phyloP scores from a whole-genome alignment of 345 rosid species.

The Lepidium sativum region DNA sequence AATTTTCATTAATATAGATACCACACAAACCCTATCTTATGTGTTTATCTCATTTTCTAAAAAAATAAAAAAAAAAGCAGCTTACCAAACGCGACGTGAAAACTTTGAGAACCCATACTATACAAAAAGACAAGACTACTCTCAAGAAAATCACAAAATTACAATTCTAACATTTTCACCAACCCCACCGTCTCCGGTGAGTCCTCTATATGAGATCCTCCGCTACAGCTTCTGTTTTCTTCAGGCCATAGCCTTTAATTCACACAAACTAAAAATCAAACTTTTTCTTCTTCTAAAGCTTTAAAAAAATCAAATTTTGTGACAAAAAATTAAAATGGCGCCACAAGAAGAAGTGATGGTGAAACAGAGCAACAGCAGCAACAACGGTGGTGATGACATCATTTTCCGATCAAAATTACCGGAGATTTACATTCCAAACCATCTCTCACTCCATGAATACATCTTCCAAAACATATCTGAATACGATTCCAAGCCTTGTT shows the following conservation, averaged over 20 bases:
- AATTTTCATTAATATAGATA: neutral
- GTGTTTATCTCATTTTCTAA: neutral
- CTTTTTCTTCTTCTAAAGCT: neutral
- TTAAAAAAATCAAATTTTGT: too few species aligned
- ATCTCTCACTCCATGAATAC: conserved; percentile 64
- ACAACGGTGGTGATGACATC: conserved; percentile 24
- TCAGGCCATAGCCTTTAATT: conserved; percentile 27
- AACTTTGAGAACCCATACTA: neutral
- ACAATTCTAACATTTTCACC: conserved; percentile 18
- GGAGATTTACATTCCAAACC: conserved; percentile 62
- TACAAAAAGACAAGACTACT: neutral
- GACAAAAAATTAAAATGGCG: too few species aligned
- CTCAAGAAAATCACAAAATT: neutral
- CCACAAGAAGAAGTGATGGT: conserved; percentile 14
- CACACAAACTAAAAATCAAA: neutral
- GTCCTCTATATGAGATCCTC: conserved; percentile 24
- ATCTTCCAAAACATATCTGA: conserved; percentile 66
- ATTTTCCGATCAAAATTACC: conserved; percentile 77
- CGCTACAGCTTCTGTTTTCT: conserved; percentile 7
- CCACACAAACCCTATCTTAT: neutral
- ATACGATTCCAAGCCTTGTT: conserved; percentile 44
- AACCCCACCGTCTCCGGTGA: conserved; percentile 20
- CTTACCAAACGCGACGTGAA: conserved; percentile 23
- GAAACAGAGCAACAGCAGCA: neutral
- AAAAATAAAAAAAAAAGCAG: neutral